Evolutionary conservation across 768 basidiomycete species (phyloP).

Genomic region (Tylopilus rubrobrunneus): DNA sequence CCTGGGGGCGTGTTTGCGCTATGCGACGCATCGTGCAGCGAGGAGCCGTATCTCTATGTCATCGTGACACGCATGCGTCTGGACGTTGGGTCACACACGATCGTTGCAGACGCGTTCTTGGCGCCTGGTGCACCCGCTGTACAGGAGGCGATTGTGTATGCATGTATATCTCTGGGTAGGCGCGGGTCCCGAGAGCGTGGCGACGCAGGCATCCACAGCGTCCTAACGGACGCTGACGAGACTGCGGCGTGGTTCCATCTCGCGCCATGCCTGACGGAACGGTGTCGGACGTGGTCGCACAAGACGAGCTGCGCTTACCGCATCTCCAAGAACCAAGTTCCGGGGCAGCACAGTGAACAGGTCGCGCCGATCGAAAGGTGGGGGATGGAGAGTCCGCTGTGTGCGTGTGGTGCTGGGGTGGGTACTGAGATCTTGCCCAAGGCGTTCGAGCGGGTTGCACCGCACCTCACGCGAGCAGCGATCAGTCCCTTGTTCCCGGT

Average conservation of each 20-base stretch:
- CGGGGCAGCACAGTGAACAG: neutral
- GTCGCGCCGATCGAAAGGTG: constrained; percentile 31
- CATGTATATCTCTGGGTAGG: neutral
- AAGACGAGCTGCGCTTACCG: constrained; percentile 30
- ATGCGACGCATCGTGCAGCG: constrained; percentile 3
- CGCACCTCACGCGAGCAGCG: constrained; percentile 46
- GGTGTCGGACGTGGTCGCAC: constrained; percentile 57
- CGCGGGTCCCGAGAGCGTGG: neutral
- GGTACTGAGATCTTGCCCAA: constrained; percentile 12
- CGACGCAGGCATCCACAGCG: constrained; percentile 5
- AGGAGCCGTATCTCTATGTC: constrained; percentile 36
- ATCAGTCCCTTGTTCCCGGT: constrained; percentile 52
- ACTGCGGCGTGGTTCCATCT: constrained; percentile 45
- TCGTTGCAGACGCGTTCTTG: constrained; percentile 47
- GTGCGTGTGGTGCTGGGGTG: constrained; percentile 12
- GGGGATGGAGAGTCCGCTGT: constrained; percentile 7
- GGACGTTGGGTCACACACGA: constrained; percentile 40
- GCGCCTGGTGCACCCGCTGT: constrained; percentile 29
- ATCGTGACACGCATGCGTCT: constrained; percentile 43
- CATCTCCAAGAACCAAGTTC: constrained; percentile 14
- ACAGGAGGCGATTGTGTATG: neutral
- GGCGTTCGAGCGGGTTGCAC: constrained; percentile 38
- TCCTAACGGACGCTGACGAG: constrained; percentile 14
- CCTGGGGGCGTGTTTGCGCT: constrained; percentile 16
- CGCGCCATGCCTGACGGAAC: constrained; percentile 48